A percentile compares a stretch with the other conserved stretches of the same genome.
phyloP scores from a whole-genome alignment of 1,139 yeast genomes.

The Nematodospora anomalae region DNA sequence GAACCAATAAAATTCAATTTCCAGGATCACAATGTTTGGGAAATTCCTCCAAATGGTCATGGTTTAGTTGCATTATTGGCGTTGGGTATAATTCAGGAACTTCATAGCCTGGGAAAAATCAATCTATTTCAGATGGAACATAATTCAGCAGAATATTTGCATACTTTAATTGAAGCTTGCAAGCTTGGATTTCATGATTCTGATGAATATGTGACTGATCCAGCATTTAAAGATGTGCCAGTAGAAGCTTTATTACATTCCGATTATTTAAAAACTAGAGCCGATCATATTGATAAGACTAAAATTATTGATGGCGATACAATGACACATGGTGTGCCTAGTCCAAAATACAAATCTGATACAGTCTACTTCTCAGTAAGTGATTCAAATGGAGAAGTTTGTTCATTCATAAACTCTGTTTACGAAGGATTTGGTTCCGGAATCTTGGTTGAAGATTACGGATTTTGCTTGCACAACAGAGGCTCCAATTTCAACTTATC shows the following conservation, averaged over 20 bases:
- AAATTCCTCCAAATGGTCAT: constrained; percentile 80
- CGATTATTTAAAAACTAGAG: constrained; percentile 51
- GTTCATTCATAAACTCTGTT: constrained; percentile 78
- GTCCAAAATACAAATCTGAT: constrained; percentile 65
- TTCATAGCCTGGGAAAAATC: constrained; percentile 48
- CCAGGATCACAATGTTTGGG: constrained; percentile 55
- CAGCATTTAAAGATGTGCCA: constrained; percentile 43
- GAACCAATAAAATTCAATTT: constrained; percentile 58
- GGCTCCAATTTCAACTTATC: constrained; percentile 73
- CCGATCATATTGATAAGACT: constrained; percentile 42
- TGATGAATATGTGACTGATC: constrained; percentile 71
- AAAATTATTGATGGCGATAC: constrained; percentile 43
- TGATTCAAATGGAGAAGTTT: constrained; percentile 75
- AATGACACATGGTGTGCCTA: constrained; percentile 58
- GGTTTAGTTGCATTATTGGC: constrained; percentile 74
- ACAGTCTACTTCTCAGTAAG: constrained; percentile 74
- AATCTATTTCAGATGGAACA: constrained; percentile 51
- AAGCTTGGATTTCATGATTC: constrained; percentile 77
- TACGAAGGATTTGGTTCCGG: constrained; percentile 74
- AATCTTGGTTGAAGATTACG: constrained; percentile 63
- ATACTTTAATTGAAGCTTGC: constrained; percentile 65
- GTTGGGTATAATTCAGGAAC: constrained; percentile 60
- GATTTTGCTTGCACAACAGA: constrained; percentile 74
- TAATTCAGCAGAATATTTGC: constrained; percentile 72
- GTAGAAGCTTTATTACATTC: constrained; percentile 35